These are phyloP conservation scores for Beauveria asiatica DNA, from an alignment of 2,329 filamentous ascomycete genomes.

Conservation along the genomic window DNA sequence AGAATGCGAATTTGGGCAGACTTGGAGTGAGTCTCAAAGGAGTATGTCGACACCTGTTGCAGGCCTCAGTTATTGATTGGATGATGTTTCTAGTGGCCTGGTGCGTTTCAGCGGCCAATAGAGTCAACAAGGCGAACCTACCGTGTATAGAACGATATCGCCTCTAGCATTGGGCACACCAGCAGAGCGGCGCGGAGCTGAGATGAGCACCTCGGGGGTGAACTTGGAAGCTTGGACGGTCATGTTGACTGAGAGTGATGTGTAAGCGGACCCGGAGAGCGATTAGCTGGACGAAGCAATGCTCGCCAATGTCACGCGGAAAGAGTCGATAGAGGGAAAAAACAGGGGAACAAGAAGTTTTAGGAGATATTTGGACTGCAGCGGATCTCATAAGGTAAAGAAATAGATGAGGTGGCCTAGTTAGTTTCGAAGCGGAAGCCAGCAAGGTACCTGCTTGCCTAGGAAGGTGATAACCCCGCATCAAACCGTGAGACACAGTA, in stretches of 20 bases:
- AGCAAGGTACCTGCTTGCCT: neutral
- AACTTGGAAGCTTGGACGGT: conserved; percentile 63
- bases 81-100: neutral
- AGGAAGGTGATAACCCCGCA: neutral
- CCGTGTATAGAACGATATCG: conserved; percentile 56
- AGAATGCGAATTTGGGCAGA: conserved; percentile 61
- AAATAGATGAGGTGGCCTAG: neutral
- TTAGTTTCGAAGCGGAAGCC: neutral
- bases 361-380: neutral
- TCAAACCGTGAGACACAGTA: neutral
- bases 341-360: neutral
- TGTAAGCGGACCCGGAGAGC: conserved; percentile 13
- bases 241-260: conserved; percentile 37
- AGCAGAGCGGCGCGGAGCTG: conserved; percentile 62
- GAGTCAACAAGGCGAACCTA: conserved; percentile 22
- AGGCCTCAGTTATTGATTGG: too few species aligned
- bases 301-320: neutral
- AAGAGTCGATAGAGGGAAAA: neutral
- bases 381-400: conserved; percentile 10
- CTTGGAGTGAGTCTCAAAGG: conserved; percentile 65
- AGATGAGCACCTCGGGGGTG: conserved; percentile 68
- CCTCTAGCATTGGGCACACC: conserved; percentile 62
- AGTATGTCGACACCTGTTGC: conserved; percentile 60
- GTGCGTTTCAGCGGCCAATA: neutral
- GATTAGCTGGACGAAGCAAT: neutral